Evolutionary conservation across 257 asterid genomes (phyloP).

Genomic region (Cordia subcordata): DNA sequence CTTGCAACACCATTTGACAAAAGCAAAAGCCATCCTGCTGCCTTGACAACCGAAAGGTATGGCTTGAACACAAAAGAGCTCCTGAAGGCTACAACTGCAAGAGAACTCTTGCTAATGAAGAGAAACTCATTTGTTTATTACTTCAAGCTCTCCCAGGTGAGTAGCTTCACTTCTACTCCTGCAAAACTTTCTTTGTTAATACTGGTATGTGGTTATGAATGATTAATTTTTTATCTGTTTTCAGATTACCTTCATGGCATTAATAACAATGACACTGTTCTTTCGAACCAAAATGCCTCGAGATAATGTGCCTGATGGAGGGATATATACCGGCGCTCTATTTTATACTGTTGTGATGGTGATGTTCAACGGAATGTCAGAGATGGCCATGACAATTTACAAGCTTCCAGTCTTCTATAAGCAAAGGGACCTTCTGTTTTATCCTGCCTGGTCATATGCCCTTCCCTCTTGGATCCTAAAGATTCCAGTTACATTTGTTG

Average conservation of each 20-base stretch:
- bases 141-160: constrained; percentile 52
- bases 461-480: constrained; percentile 63
- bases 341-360: constrained; percentile 32
- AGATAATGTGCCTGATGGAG: constrained; percentile 36
- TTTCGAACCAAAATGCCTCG: constrained; percentile 49
- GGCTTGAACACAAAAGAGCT: constrained; percentile 51
- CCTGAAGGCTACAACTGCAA: constrained; percentile 47
- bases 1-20: constrained; percentile 53
- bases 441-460: constrained; percentile 71
- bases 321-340: constrained; percentile 38
- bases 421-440: constrained; percentile 63
- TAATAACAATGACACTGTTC: constrained; percentile 38
- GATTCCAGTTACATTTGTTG: constrained; percentile 46
- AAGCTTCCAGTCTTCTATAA: constrained; percentile 82
- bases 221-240: constrained; percentile 3
- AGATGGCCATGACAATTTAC: constrained; percentile 52
- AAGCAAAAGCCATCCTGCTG: constrained; percentile 71
- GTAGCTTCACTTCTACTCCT: neutral
- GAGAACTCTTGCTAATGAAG: constrained; percentile 54
- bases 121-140: constrained; percentile 53
- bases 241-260: constrained; percentile 41
- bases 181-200: neutral
- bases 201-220: neutral
- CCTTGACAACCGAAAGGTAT: constrained; percentile 49
- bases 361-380: constrained; percentile 67